Conservation (phyloP, 805 yeast genomes). For the Starmerella lactis-condensi region DNA sequence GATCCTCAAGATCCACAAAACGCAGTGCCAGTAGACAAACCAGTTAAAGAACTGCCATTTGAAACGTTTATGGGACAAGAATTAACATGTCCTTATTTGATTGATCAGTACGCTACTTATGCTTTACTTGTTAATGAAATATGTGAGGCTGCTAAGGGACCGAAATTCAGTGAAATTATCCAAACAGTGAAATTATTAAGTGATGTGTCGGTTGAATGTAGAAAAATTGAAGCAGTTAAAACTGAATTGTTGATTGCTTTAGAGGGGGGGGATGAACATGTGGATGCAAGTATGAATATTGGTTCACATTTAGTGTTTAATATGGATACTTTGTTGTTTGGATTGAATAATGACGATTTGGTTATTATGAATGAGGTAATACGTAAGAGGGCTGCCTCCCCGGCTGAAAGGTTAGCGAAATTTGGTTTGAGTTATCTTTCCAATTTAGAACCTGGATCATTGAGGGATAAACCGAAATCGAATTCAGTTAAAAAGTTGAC, state of each 20-base stretch:
- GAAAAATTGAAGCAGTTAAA: slow-evolving; percentile 5
- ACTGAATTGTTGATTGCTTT: slow-evolving; percentile 4
- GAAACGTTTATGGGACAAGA: slow-evolving; percentile 17
- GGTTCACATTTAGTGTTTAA: slow-evolving; percentile 8
- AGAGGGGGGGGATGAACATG: slow-evolving; percentile 18
- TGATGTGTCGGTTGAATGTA: slow-evolving; percentile 9
- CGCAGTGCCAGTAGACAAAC: slow-evolving; percentile 5
- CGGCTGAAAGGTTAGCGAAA: no score
- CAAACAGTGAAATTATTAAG: slow-evolving; percentile 4
- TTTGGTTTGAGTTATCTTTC: no score
- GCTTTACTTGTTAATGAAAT: slow-evolving; percentile 18
- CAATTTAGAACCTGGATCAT: background rate
- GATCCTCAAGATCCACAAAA: background rate
- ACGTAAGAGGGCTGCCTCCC: no score
- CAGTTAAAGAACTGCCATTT: slow-evolving; percentile 15
- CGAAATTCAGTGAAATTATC: no score
- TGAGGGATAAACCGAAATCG: background rate
- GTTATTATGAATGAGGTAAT: no score
- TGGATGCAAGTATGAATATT: slow-evolving; percentile 6
- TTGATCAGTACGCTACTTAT: slow-evolving; percentile 21
- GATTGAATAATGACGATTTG: slow-evolving; percentile 6
- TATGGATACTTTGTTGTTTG: slow-evolving; percentile 11
- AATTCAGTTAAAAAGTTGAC: background rate
- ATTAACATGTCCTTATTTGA: slow-evolving; percentile 22
- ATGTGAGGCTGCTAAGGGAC: no score